Conservation (phyloP, 768 basidiomycete species). For the Naganishia onofrii region DNA sequence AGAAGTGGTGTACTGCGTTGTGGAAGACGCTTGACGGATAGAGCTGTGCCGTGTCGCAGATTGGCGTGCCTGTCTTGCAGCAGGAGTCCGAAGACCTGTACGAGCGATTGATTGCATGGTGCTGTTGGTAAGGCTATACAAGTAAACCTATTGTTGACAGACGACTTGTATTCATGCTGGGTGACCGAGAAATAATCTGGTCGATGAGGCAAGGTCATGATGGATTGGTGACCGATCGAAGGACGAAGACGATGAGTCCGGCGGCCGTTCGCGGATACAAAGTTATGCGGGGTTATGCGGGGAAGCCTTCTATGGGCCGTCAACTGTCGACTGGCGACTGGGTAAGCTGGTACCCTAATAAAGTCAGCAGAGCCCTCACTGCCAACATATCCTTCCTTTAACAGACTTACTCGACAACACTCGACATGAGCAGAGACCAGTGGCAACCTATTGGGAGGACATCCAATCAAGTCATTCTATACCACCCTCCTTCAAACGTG, state of each 20-base stretch:
- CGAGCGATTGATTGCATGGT: constrained; percentile 17
- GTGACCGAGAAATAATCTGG: background rate
- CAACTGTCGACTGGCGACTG: background rate
- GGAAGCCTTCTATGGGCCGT: background rate
- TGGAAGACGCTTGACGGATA: constrained; percentile 9
- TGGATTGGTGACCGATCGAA: constrained; percentile 4
- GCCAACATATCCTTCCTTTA: too few relatives aligned
- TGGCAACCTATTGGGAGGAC: constrained; percentile 42
- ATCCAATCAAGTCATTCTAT: constrained; percentile 48
- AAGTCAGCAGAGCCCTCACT: background rate
- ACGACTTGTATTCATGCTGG: too few relatives aligned
- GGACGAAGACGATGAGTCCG: background rate
- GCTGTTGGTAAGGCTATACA: too few relatives aligned
- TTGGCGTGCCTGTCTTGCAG: background rate
- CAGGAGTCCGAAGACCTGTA: background rate
- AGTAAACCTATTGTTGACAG: too few relatives aligned
- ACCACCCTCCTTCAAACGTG: constrained; percentile 47
- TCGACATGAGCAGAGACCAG: background rate
- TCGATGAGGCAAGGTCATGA: background rate
- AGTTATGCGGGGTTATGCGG: background rate
- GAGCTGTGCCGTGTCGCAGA: background rate
- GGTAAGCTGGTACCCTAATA: background rate
- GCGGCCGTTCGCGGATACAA: background rate
- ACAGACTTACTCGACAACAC: too few relatives aligned
- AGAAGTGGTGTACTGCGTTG: constrained; percentile 18